These are phyloP conservation scores for Pythium guiyangense DNA, from an alignment of 352 stramenopile species.

Conservation along the genomic window DNA sequence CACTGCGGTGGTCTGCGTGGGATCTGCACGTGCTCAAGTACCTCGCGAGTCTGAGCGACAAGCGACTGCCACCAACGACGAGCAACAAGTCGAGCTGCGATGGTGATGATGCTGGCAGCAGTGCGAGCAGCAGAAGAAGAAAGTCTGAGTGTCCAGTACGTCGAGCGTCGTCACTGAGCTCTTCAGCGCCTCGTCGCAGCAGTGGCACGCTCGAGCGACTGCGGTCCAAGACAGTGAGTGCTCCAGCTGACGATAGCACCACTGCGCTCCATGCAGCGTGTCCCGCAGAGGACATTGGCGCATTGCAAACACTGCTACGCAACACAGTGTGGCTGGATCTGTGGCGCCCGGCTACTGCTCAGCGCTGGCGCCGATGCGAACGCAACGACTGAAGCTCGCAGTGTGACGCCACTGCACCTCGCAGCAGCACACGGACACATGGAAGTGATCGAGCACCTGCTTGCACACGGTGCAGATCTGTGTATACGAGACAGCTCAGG, in stretches of 20 bases:
- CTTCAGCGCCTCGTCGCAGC: neutral
- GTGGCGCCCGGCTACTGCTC: constrained; percentile 20
- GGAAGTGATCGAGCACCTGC: constrained; percentile 16
- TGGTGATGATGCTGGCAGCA: neutral
- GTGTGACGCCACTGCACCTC: constrained; percentile 20
- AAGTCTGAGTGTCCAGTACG: constrained; percentile 6
- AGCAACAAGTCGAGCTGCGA: constrained; percentile 2
- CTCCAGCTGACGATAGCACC: no score
- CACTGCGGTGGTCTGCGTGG: constrained; percentile 11
- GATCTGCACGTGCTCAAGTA: constrained; percentile 26
- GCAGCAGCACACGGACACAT: constrained; percentile 24
- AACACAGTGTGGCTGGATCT: constrained; percentile 21
- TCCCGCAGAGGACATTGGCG: no score
- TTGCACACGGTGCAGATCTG: constrained; percentile 23
- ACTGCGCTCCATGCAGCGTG: no score
- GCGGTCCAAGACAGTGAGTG: no score
- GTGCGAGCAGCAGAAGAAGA: constrained; percentile 7
- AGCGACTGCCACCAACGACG: neutral
- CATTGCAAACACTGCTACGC: constrained; percentile 4
- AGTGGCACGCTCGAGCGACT: no score
- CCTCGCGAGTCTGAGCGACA: constrained; percentile 3
- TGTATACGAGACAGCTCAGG: constrained; percentile 14
- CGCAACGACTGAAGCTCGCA: constrained; percentile 1
- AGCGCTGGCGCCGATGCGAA: constrained; percentile 21
- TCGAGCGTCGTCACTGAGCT: neutral